Evolutionary conservation across 2,329 filamentous ascomycete genomes (phyloP).

Genomic region (Sporothrix curviconia): DNA sequence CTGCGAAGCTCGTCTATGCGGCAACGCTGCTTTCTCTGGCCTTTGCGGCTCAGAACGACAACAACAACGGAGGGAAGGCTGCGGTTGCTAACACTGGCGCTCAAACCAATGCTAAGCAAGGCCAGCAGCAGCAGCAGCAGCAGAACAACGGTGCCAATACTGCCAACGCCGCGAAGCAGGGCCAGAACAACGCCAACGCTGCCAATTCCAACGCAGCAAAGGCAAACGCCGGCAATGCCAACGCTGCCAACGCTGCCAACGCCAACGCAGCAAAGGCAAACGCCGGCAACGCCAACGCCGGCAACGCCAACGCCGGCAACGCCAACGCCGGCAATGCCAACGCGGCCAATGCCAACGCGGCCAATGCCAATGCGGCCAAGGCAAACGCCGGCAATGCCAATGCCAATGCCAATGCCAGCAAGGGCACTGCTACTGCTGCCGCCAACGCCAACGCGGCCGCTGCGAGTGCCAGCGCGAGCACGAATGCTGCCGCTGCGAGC

Average conservation of each 20-base stretch:
- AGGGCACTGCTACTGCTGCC: not conserved
- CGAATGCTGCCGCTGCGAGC: slow-evolving; percentile 3
- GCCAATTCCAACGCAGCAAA: slow-evolving; percentile 2
- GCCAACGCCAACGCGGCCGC: not conserved
- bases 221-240: slow-evolving; percentile 1
- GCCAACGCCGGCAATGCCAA: not conserved
- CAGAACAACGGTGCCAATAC: not conserved
- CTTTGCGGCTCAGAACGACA: slow-evolving; percentile 21
- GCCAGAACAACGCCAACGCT: slow-evolving; percentile 11
- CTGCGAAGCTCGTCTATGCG: slow-evolving; percentile 23
- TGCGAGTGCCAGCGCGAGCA: not conserved
- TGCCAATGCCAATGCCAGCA: slow-evolving; percentile 6
- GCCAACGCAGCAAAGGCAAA: slow-evolving; percentile 1
- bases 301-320: slow-evolving; percentile 3
- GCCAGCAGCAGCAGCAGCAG: too few species aligned
- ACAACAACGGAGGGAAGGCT: not conserved
- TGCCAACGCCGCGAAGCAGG: too few species aligned
- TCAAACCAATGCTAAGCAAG: too few species aligned
- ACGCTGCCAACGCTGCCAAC: not conserved
- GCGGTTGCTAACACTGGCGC: slow-evolving; percentile 1
- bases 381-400: not conserved
- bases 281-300: not conserved
- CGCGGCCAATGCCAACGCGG: not conserved
- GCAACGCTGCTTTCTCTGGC: slow-evolving; percentile 25
- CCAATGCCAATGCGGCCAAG: not conserved